These are phyloP conservation scores for Penicillium egyptiacum DNA, from an alignment of 495 filamentous ascomycete species.

Conservation along the genomic window DNA sequence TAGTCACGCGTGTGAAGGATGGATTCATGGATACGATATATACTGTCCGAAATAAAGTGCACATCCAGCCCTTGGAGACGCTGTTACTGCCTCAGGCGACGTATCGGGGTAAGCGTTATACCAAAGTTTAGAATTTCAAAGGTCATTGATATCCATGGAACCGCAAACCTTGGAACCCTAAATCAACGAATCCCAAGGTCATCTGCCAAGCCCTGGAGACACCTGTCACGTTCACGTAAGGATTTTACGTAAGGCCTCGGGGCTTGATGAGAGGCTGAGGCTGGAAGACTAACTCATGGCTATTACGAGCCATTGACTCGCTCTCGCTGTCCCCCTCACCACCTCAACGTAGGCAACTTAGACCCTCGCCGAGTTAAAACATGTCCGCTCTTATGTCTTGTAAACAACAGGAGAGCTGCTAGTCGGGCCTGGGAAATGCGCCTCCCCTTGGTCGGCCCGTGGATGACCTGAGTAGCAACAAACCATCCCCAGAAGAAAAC, in stretches of 20 bases:
- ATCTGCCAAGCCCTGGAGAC: no score
- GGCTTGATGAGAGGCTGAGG: background rate
- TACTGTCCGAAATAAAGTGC: no score
- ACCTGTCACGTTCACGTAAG: background rate
- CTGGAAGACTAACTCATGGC: background rate
- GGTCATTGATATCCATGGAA: background rate
- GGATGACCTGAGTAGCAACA: background rate
- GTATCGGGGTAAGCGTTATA: no score
- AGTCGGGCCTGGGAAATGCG: background rate
- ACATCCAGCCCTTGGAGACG: no score
- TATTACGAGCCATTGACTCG: background rate
- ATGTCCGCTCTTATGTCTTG: background rate
- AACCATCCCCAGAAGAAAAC: no score
- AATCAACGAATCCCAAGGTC: background rate
- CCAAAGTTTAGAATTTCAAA: no score
- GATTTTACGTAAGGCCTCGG: background rate
- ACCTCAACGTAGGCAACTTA: no score
- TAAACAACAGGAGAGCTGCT: background rate
- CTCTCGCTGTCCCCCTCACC: background rate
- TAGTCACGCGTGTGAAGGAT: background rate
- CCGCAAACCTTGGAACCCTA: background rate
- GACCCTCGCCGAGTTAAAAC: no score
- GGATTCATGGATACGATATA: no score
- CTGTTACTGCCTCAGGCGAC: no score
- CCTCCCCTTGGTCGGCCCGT: background rate